Evolutionary conservation across 345 rosid genomes (phyloP).

Genomic region (Laguncularia racemosa): DNA sequence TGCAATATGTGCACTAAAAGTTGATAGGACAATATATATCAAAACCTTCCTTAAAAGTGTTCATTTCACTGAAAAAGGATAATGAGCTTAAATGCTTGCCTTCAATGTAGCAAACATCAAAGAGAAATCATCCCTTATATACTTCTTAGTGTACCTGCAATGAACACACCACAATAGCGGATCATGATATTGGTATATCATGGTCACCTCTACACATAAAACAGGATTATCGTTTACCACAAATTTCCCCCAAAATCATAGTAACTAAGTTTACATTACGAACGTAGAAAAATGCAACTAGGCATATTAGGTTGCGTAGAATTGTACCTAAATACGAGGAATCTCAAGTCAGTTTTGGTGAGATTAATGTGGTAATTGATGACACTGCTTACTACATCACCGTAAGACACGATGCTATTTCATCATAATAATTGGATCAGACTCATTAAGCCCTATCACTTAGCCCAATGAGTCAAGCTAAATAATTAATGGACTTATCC

Average conservation of each 20-base stretch:
- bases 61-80: too few species aligned
- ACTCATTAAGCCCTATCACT: too few species aligned
- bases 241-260: too few species aligned
- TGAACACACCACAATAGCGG: too few species aligned
- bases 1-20: not conserved
- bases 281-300: too few species aligned
- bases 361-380: slow-evolving; percentile 18
- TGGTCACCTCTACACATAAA: slow-evolving; percentile 23
- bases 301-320: too few species aligned
- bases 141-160: slow-evolving; percentile 14
- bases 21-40: not conserved
- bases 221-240: too few species aligned
- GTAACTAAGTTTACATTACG: too few species aligned
- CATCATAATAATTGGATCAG: too few species aligned
- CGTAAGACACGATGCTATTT: slow-evolving; percentile 11
- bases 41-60: not conserved
- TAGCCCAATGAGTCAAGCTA: too few species aligned
- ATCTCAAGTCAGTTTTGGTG: slow-evolving; percentile 11
- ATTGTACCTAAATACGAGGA: slow-evolving; percentile 15
- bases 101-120: slow-evolving; percentile 15
- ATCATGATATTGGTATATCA: slow-evolving; percentile 13
- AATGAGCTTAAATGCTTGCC: slow-evolving; percentile 5
- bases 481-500: too few species aligned
- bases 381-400: slow-evolving; percentile 6
- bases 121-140: slow-evolving; percentile 1